phyloP scores from a whole-genome alignment of 192 early-diverging fungal species.

The Haplosporangium gracile region DNA sequence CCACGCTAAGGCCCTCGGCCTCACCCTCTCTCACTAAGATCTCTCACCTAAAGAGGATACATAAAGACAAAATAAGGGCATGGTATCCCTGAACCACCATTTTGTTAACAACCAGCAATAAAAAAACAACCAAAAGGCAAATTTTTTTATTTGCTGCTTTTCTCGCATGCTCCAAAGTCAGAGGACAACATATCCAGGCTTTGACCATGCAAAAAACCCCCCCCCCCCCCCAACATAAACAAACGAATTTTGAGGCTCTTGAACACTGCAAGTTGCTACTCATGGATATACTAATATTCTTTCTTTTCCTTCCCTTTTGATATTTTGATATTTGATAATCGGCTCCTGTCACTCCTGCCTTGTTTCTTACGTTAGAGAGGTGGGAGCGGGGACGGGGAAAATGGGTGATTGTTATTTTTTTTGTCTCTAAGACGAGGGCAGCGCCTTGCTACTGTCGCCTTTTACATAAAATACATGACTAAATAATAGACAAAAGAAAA shows the following conservation, averaged over 20 bases:
- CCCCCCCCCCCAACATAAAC: too few relatives aligned
- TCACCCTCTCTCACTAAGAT: neutral
- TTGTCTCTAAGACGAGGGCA: neutral
- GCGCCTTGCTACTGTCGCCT: neutral
- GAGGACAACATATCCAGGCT: neutral
- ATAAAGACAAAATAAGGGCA: neutral
- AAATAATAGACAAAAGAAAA: neutral
- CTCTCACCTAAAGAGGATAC: neutral
- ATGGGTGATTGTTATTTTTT: neutral
- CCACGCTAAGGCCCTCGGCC: slow-evolving; percentile 71
- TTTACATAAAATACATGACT: slow-evolving; percentile 53
- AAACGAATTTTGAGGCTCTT: neutral
- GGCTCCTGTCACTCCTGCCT: too few relatives aligned
- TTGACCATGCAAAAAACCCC: neutral
- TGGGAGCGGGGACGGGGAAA: neutral
- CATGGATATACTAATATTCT: neutral
- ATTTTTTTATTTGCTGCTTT: neutral
- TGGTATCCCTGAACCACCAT: neutral
- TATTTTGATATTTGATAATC: neutral
- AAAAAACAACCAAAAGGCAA: neutral
- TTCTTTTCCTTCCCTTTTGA: neutral
- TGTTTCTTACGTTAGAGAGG: too few relatives aligned
- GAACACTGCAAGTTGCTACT: neutral
- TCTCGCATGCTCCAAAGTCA: neutral
- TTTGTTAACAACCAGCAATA: neutral